These are phyloP conservation scores for peach (Prunus persica) DNA, from an alignment of 306 rosid genomes.

Conservation along the genomic window Prunus_persica_NCBIv2 NC_034010.1:29970001-29970500, in stretches of 20 bases:
- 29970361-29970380: background rate
- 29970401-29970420: conserved; percentile 3
- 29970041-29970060: conserved; percentile 24
- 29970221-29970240: background rate
- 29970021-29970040: conserved; percentile 44
- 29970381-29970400: background rate
- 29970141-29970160: conserved; percentile 93
- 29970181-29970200: conserved; percentile 16
- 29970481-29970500: background rate
- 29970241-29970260: background rate
- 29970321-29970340: background rate
- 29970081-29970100: conserved; percentile 85
- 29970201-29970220: background rate
- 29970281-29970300: background rate
- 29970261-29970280: background rate
- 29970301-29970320: background rate
- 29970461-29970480: background rate
- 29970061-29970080: conserved; percentile 42
- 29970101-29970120: conserved; percentile 65
- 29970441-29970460: background rate
- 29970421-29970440: background rate
- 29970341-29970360: background rate
- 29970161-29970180: conserved; percentile 75
- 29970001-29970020: conserved; percentile 62
- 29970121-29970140: conserved; percentile 53